Percentiles rank a stretch among this genome's conserved stretches.
phyloP scores from a whole-genome alignment of 495 filamentous ascomycete species.

The Gamarada debralockiae region DNA sequence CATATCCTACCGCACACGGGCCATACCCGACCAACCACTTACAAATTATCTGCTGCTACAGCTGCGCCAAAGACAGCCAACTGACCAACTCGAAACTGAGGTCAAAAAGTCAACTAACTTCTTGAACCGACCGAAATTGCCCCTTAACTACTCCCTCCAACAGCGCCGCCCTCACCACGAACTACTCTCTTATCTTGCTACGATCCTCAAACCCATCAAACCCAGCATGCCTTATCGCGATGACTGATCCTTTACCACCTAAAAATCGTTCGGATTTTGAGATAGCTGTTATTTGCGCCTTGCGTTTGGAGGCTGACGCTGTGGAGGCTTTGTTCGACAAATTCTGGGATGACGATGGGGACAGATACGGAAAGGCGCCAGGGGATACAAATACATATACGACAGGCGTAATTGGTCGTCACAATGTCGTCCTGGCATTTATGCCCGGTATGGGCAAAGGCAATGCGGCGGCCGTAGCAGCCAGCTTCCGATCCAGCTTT shows the following conservation, averaged over 20 bases:
- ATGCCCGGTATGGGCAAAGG: slow-evolving; percentile 32
- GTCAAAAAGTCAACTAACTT: slow-evolving; percentile 1
- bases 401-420: slow-evolving; percentile 26
- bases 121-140: not conserved
- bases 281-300: slow-evolving; percentile 26
- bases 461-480: slow-evolving; percentile 29
- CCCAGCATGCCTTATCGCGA: not conserved
- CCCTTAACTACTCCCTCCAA: not conserved
- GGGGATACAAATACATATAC: slow-evolving; percentile 32
- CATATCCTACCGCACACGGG: not conserved
- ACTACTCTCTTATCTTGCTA: not conserved
- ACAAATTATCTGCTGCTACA: not conserved
- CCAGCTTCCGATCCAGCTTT: slow-evolving; percentile 31
- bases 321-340: slow-evolving; percentile 30
- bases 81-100: not conserved
- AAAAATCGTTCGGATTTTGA: not conserved
- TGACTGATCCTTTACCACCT: not conserved
- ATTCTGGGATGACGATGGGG: slow-evolving; percentile 23
- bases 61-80: not conserved
- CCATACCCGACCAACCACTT: not conserved
- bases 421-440: slow-evolving; percentile 35
- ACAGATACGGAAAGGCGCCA: slow-evolving; percentile 21
- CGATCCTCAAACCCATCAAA: not conserved
- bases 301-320: slow-evolving; percentile 29
- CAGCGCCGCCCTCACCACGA: not conserved